A percentile compares a stretch with the other conserved stretches of the same genome.
phyloP scores from a whole-genome alignment of 2,329 filamentous ascomycete species.

The Fusarium brevicatenulatum region DNA sequence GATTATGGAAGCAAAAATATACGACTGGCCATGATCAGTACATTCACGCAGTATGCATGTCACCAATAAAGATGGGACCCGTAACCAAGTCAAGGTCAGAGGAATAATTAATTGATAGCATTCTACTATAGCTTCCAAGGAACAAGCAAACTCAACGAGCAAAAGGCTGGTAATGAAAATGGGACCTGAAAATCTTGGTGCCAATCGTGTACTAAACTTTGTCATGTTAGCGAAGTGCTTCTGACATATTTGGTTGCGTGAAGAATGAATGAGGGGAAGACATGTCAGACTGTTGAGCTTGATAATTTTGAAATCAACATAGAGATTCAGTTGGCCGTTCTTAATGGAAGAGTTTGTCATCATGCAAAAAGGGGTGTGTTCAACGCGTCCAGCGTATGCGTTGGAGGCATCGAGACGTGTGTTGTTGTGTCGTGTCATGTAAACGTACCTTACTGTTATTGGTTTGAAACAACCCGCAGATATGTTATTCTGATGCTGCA shows the following conservation, averaged over 20 bases:
- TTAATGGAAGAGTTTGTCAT: constrained; percentile 69
- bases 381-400: constrained; percentile 10
- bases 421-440: constrained; percentile 15
- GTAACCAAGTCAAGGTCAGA: not conserved
- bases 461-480: not conserved
- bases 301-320: constrained; percentile 68
- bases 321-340: constrained; percentile 72
- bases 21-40: not conserved
- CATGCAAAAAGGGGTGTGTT: constrained; percentile 48
- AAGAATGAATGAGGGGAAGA: constrained; percentile 12
- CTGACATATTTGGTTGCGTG: not conserved
- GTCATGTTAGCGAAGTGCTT: constrained; percentile 40
- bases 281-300: constrained; percentile 73
- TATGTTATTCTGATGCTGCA: not conserved
- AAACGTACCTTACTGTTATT: constrained; percentile 38
- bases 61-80: not conserved
- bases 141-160: not conserved
- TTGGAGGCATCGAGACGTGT: constrained; percentile 24
- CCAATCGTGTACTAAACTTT: constrained; percentile 22
- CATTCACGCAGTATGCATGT: not conserved
- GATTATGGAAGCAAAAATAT: not conserved
- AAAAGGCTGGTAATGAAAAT: not conserved
- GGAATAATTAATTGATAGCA: not conserved
- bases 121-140: not conserved
- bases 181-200: not conserved